phyloP scores from a whole-genome alignment of 2,329 filamentous ascomycete species.

The Davidsoniella australis region DNA sequence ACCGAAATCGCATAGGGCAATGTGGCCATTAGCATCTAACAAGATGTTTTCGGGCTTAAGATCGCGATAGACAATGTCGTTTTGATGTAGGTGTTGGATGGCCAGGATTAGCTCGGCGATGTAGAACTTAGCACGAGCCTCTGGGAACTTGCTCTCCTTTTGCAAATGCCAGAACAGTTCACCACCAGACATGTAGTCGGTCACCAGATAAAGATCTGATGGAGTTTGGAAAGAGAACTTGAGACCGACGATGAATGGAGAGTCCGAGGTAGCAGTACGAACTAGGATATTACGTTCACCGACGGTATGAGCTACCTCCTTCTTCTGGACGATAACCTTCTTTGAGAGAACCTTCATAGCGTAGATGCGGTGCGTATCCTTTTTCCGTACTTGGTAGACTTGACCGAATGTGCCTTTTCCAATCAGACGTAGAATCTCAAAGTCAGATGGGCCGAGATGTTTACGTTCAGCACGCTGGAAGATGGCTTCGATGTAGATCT shows the following conservation, averaged over 20 bases:
- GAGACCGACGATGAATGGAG: constrained; percentile 84
- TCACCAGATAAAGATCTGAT: constrained; percentile 93
- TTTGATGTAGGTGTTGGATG: constrained; percentile 84
- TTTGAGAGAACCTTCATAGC: constrained; percentile 99
- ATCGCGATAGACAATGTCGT: constrained; percentile 95
- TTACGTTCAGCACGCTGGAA: constrained; percentile 82
- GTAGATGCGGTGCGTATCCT: constrained; percentile 88
- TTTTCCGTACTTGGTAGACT: constrained; percentile 96
- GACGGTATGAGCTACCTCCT: constrained; percentile 92
- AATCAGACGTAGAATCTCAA: constrained; percentile 88
- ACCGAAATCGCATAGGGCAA: constrained; percentile 93
- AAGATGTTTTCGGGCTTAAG: constrained; percentile 96
- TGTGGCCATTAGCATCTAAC: constrained; percentile 91
- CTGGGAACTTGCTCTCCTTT: constrained; percentile 89
- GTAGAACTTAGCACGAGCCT: constrained; percentile 93
- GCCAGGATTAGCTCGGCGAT: constrained; percentile 94
- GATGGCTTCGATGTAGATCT: constrained; percentile 71
- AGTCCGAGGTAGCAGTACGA: constrained; percentile 78
- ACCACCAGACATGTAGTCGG: constrained; percentile 97
- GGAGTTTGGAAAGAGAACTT: constrained; percentile 99
- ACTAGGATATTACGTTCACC: constrained; percentile 96
- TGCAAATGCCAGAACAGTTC: constrained; percentile 98
- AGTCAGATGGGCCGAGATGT: constrained; percentile 87
- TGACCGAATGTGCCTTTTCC: constrained; percentile 97
- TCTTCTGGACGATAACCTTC: constrained; percentile 99